Evolutionary conservation across 352 stramenopile species (phyloP), one percentile per base, ranked within the genome.

Genomic region (Pythium biforme): DNA sequence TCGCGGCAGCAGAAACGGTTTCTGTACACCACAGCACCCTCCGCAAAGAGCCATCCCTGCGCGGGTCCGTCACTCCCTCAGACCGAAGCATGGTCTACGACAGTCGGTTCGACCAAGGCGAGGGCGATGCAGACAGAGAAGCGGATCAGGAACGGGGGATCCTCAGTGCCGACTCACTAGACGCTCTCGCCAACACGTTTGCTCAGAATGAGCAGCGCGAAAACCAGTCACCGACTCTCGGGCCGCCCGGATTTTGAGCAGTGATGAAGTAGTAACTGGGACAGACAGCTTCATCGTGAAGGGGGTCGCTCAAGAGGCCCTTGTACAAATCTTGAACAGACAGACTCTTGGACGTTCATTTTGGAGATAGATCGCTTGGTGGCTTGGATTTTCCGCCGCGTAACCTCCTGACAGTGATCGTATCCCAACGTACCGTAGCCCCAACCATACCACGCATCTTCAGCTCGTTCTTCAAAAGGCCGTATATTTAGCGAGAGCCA

Each of bases 11-110:
- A 1, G 72, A 82, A 23, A 11, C 57, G 1, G 53, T 76, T 0
- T 66, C 68, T 2, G 20, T 73, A 11, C 58, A 66, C 2, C 69
- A 75, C 45, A 76, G 65, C 23, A 40, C 62, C 5, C 27, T 79
- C 2, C 34, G 34, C n/a, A 51, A 65, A 43, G 74, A 79, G 50
- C 74, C 74, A 15, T 51, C 56, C 10, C 37, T 59, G 14, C 50
- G 66, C 15, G 41, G 20, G 4, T 41, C 27, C 0, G 7, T 22
- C 41, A 52, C 55, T 19, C 48, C 48, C 4, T 41, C 54, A n/a
- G 54, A 60, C 14, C 39, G 41, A 43, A 48, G 12, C 34, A 34
- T 26, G 29, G 50, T 4, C 17, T 31, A 23, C 19, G 26, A 48
- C 14, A 37, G 25, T 34, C 29, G 47, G 6, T 22, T 39, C 41